Conservation (phyloP, 768 basidiomycete species). For the Amanita brunnescens region DNA sequence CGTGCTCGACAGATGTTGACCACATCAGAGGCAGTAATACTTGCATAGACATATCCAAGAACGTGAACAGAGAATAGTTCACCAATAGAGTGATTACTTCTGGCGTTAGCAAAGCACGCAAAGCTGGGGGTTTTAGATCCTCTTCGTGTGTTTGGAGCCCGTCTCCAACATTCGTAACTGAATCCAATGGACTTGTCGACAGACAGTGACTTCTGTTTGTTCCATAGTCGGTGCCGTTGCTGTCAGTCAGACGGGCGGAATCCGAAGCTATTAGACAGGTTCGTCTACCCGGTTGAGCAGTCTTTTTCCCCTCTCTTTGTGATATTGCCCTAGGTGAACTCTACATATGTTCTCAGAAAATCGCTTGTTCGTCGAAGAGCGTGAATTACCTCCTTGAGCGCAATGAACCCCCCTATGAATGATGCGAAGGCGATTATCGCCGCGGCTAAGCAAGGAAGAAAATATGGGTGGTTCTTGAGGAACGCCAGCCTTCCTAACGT, state of each 20-base stretch:
- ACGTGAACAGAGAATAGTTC: background rate
- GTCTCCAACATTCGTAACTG: background rate
- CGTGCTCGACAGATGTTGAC: too few species aligned
- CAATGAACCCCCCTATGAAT: conserved; percentile 14
- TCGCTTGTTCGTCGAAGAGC: background rate
- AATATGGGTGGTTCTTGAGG: conserved; percentile 25
- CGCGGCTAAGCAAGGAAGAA: conserved; percentile 26
- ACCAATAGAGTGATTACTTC: background rate
- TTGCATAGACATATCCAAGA: background rate
- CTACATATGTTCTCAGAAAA: background rate
- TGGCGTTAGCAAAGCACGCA: too few species aligned
- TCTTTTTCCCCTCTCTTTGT: background rate
- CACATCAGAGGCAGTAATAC: too few species aligned
- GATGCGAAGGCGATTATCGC: conserved; percentile 16
- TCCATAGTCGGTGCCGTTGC: background rate
- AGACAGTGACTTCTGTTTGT: background rate
- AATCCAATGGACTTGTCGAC: background rate
- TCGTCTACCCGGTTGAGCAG: background rate
- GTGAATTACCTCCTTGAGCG: conserved; percentile 21
- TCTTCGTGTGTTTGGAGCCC: background rate
- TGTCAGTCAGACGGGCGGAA: background rate
- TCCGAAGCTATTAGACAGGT: background rate
- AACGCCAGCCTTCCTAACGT: conserved; percentile 17
- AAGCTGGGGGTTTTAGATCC: background rate
- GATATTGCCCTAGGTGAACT: background rate